Evolutionary conservation across 805 yeast genomes (phyloP).

Genomic region (Lachancea sp.): DNA sequence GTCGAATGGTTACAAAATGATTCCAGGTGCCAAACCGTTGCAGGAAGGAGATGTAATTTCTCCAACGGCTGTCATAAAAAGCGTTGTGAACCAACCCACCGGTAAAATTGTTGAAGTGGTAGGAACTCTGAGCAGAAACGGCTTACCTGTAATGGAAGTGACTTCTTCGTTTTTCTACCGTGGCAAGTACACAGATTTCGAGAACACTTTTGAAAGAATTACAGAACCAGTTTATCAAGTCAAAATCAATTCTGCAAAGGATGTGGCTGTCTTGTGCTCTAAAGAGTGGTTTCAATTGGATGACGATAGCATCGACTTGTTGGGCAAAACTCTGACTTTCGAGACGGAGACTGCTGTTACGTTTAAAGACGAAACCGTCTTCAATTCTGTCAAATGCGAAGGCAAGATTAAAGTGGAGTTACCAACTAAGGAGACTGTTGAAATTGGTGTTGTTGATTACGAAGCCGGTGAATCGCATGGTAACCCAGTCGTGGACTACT

Average conservation of each 20-base stretch:
- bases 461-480: slow-evolving; percentile 92
- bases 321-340: slow-evolving; percentile 78
- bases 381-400: slow-evolving; percentile 69
- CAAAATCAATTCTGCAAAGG: slow-evolving; percentile 66
- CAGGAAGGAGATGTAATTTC: slow-evolving; percentile 81
- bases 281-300: slow-evolving; percentile 97
- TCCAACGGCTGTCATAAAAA: slow-evolving; percentile 75
- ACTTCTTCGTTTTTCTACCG: slow-evolving; percentile 94
- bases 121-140: slow-evolving; percentile 76
- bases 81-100: slow-evolving; percentile 83
- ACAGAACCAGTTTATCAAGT: slow-evolving; percentile 84
- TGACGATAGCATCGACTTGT: slow-evolving; percentile 57
- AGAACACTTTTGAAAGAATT: slow-evolving; percentile 85
- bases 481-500: slow-evolving; percentile 94
- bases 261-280: slow-evolving; percentile 85
- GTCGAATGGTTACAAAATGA: slow-evolving; percentile 89
- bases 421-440: slow-evolving; percentile 83
- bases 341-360: slow-evolving; percentile 80
- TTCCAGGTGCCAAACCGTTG: slow-evolving; percentile 86
- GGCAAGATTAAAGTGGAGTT: slow-evolving; percentile 86
- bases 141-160: slow-evolving; percentile 83
- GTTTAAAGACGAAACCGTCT: slow-evolving; percentile 70
- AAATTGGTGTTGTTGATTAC: slow-evolving; percentile 78
- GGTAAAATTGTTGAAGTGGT: slow-evolving; percentile 96
- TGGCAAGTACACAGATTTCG: slow-evolving; percentile 81